Base-by-base conservation (phyloP, 257 asterid species). In the Anisodus tanguticus region DNA sequence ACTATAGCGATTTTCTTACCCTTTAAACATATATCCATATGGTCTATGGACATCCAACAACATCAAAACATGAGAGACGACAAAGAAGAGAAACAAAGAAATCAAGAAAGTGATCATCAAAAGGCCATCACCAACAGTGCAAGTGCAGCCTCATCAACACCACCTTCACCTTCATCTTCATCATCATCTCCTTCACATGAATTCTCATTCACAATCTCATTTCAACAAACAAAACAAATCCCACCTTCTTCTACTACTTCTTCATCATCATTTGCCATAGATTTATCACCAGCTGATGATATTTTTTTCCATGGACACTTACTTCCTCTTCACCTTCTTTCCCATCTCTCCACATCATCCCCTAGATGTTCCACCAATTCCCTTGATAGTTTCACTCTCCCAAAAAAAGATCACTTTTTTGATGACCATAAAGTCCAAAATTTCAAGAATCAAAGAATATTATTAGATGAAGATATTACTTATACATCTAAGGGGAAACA, bases 271-370 rank as follows among this genome's bases (percentile, higher is more conserved):
- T 85, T 85, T 59, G 91, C 93, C 64, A 84, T 93, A 3, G 99
- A 95, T 64, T 86, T 94, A 82, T 91, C 99, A n/a, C 99, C 99
- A 12, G 99, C 99, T 0, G 99, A 94, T 59, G 98, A 95, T 0
- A 95, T 95, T 71, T 95, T 95, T 91, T 95, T 92, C 86, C 98
- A 92, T 83, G 99, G 99, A 82, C 99, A 94, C 91, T 80, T 95
- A 12, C 96, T 95, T 15, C 99, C 99, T 76, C 97, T 95, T 86
- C 99, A 92, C 86, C 94, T 91, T 89, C 90, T 94, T 83, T 89
- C 98, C 85, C 94, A 91, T 84, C 92, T 89, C 57, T 94, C 94
- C 0, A 84, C 87, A 70, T 92, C 97, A 74, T 92, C 97, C 0
- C 95, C 98, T 19, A 95, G 97, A 86, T 84, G 92, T 74, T 93